Conservation (phyloP, 805 yeast species). For the Cyberlindnera euphorbiae region DNA sequence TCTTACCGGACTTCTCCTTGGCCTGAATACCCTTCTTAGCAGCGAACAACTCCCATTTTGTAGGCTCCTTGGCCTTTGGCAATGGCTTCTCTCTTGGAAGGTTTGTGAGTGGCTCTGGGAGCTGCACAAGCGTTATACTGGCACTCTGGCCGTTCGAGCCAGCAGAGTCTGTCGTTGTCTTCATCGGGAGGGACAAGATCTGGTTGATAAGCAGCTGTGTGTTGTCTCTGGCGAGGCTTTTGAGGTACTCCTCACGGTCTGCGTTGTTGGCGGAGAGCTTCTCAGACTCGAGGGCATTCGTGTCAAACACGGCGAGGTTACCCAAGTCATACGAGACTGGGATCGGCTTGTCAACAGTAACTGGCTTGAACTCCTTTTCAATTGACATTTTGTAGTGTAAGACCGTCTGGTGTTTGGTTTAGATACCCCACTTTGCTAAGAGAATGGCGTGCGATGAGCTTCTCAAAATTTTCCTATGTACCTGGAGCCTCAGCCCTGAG, state of each 20-base stretch:
- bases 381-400: conserved; percentile 1
- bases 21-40: conserved; percentile 90
- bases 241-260: conserved; percentile 59
- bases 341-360: conserved; percentile 85
- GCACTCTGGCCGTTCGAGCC: conserved; percentile 57
- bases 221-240: conserved; percentile 77
- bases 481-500: too few relatives aligned
- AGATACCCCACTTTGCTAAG: too few relatives aligned
- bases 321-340: conserved; percentile 91
- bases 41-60: conserved; percentile 97
- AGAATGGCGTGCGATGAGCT: conserved; percentile 1
- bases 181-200: conserved; percentile 82
- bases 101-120: conserved; percentile 78
- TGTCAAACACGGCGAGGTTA: conserved; percentile 82
- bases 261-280: conserved; percentile 48
- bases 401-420: too few relatives aligned
- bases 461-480: conserved; percentile 9
- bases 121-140: conserved; percentile 72
- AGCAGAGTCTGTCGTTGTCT: conserved; percentile 73
- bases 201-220: conserved; percentile 90
- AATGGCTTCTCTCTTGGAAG: conserved; percentile 93
- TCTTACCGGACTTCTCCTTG: conserved; percentile 84
- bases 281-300: conserved; percentile 72
- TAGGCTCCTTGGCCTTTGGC: conserved; percentile 87
- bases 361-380: conserved; percentile 45